Evolutionary conservation across 768 basidiomycete genomes (phyloP), one percentile per base, ranked within the genome.

Genomic region (Tricholoma saponaceum): DNA sequence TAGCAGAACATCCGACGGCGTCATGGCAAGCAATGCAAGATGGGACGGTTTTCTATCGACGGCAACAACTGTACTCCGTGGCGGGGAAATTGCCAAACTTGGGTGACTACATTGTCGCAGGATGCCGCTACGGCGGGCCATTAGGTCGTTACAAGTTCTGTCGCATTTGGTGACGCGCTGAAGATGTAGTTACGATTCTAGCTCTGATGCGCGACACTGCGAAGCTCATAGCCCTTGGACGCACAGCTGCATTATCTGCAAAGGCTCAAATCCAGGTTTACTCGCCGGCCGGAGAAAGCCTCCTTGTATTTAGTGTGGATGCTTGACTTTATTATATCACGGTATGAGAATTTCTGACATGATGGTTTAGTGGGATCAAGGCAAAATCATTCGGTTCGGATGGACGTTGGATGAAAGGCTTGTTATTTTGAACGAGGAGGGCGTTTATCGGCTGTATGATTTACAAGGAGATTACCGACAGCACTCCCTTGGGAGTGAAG

Each of bases 21-120:
- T 81, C 83, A 71, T 98, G 96, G 96, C 87, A 95, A 70, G 83
- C 95, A 43, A 92, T 97, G 87, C 83, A 87, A 69, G 84, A 90
- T 66, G 90, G 89, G 23, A 85, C 78, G 64, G 90, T 88, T 30
- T 98, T 97, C 76, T 98, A 98, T 67, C 77, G 88, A 67, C 80
- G 89, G 55, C 85, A 94, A 63, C 88, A 89, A 60, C 77, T 94
- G 22, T 98, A 98, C 68, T 83, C 88, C 0, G 84, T 92, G 55
- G 78, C 84, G 12, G 93, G 89, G 64, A 89, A 89, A 65, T 75
- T 92, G 5, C 87, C 87, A 3, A 83, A 90, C 69, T 74, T 98
- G 26, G 76, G 79, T 18, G 92, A 96, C 70, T 92, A 89, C 69
- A 74, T 90, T 54, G 72, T 93, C 35, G 86, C 90, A 23, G 90